phyloP scores from a whole-genome alignment of 2,329 filamentous ascomycete species.

The Cladosporium velox region DNA sequence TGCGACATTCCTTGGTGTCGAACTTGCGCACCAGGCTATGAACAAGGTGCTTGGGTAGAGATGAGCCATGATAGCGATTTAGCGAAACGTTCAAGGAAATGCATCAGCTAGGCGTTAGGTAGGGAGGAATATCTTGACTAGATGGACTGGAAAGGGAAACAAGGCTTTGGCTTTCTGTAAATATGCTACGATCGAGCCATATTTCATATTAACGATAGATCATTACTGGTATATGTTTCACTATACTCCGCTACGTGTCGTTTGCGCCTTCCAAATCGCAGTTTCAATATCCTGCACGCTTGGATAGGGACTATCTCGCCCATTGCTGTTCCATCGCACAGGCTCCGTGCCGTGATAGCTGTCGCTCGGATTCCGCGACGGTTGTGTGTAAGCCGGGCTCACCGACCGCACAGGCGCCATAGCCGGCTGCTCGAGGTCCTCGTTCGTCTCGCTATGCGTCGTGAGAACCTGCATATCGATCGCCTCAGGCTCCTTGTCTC shows the following conservation, averaged over 20 bases:
- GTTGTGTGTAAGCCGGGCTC: neutral
- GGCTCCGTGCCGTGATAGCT: neutral
- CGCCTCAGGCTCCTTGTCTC: neutral
- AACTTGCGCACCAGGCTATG: conserved; percentile 82
- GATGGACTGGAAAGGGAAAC: neutral
- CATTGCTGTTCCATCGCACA: neutral
- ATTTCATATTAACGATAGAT: neutral
- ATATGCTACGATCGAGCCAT: neutral
- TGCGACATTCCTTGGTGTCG: conserved; percentile 86
- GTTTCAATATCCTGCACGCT: neutral
- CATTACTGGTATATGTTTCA: neutral
- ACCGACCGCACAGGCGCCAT: neutral
- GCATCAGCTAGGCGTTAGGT: neutral
- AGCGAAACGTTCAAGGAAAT: neutral
- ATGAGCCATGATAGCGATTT: neutral
- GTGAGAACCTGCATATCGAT: conserved; percentile 17
- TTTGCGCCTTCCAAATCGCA: neutral
- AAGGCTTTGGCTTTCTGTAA: neutral
- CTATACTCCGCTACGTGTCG: neutral
- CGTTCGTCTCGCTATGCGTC: neutral
- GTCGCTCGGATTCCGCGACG: neutral
- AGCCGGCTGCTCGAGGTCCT: neutral
- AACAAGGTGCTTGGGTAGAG: conserved; percentile 64
- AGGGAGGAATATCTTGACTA: neutral
- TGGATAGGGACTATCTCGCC: neutral